Evolutionary conservation across 371 early-diverging fungal species (phyloP).

Genomic region (Mortierella sp.): DNA sequence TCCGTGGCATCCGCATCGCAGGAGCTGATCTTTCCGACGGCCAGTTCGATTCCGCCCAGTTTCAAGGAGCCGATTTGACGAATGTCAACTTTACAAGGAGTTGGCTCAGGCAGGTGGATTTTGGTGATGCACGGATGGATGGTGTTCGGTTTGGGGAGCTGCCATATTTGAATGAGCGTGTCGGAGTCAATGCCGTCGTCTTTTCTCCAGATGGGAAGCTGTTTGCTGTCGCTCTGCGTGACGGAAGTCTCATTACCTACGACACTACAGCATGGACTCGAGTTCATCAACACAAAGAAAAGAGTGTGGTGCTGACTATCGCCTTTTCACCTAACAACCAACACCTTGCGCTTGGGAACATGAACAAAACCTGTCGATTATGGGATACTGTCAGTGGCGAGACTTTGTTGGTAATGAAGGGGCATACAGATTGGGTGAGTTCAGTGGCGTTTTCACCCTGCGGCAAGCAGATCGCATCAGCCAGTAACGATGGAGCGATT

Average conservation of each 20-base stretch:
- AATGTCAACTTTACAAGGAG: neutral
- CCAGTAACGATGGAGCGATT: neutral
- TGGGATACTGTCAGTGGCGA: neutral
- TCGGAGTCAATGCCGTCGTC: no score
- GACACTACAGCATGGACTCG: neutral
- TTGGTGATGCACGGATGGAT: neutral
- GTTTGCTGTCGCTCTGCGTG: neutral
- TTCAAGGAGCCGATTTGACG: conserved; percentile 6
- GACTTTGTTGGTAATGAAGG: neutral
- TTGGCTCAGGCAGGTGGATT: conserved; percentile 4
- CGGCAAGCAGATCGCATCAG: neutral
- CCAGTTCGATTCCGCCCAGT: neutral
- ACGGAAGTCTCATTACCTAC: neutral
- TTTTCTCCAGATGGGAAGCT: neutral
- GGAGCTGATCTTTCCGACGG: conserved; percentile 8
- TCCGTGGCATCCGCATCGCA: conserved; percentile 2
- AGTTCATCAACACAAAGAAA: neutral
- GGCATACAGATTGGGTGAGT: neutral
- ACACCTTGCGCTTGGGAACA: neutral
- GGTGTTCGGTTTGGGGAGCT: neutral
- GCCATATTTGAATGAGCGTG: neutral
- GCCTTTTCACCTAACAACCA: neutral
- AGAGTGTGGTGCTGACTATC: neutral
- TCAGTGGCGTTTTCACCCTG: neutral
- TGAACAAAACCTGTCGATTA: neutral